These are phyloP conservation scores for Colletotrichum sp. DNA, from an alignment of 2,329 filamentous ascomycete species.

Conservation along the genomic window DNA sequence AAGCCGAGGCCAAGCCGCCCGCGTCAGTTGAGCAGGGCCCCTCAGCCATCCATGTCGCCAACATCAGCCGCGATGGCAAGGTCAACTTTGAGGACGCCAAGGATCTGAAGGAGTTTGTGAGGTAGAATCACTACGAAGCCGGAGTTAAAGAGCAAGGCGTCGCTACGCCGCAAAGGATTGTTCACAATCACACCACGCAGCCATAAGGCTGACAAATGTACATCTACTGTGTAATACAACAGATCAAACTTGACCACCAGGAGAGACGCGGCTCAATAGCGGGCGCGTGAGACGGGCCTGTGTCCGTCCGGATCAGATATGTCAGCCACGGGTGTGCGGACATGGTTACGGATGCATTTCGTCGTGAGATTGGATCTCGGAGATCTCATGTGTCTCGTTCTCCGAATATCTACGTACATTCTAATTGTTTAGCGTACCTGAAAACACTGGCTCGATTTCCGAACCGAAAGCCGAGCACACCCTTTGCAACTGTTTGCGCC, in stretches of 20 bases:
- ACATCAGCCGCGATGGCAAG: slow-evolving; percentile 65
- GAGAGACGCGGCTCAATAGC: not conserved
- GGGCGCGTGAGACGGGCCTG: not conserved
- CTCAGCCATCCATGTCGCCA: slow-evolving; percentile 60
- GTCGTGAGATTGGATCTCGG: not conserved
- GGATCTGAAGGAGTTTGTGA: slow-evolving; percentile 61
- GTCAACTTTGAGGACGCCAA: slow-evolving; percentile 69
- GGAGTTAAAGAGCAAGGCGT: not conserved
- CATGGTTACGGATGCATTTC: not conserved
- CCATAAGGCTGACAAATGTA: slow-evolving; percentile 6
- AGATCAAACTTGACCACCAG: not conserved
- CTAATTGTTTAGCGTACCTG: not conserved
- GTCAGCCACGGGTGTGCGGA: not conserved
- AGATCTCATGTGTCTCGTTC: not conserved
- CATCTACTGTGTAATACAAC: slow-evolving; percentile 21
- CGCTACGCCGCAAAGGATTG: not conserved
- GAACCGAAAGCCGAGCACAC: slow-evolving; percentile 14
- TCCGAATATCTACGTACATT: not conserved
- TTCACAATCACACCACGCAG: not conserved
- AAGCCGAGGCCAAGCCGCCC: slow-evolving; percentile 31
- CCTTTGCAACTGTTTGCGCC: not conserved
- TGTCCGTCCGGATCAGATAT: not conserved
- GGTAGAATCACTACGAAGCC: slow-evolving; percentile 28
- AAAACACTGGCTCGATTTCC: not conserved
- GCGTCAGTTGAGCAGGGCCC: slow-evolving; percentile 37